Evolutionary conservation across 768 basidiomycete species (phyloP), one percentile per base, ranked within the genome.

Genomic region (Serendipita sp.): DNA sequence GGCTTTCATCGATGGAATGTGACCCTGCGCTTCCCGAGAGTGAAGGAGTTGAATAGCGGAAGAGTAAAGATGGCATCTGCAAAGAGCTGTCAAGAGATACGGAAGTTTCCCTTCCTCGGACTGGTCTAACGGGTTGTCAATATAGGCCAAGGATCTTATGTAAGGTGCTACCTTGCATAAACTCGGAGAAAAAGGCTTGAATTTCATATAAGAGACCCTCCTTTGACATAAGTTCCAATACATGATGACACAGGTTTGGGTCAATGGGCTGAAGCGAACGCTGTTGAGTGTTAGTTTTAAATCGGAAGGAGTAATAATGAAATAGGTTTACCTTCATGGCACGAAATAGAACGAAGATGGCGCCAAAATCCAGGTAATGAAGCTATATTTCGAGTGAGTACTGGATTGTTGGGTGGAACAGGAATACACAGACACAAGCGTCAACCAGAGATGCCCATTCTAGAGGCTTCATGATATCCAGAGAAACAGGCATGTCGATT

Each of bases 41-140:
- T 91, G 87, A 15, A 96, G 78, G 54, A 87, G 74, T 0, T 76
- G 71, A 16, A 94, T 78, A 1, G 91, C 90, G 8, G 78, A 72
- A 0, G 78, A 77, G 2, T 88, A 86, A 44, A 89, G 78, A 0
- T 73, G 74, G 28, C 79, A 75, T 0, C 70, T 67, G 0, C 83
- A 75, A 3, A 78, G 73, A 1, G 81, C 75, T 45, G 76, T 76
- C 38, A 92, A 73, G 70, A 88, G 80, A 0, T 84, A 78, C 71
- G 84, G 84, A 66, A 94, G 74, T 67, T 92, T 78, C 69, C 91
- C 83, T 1, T 83, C 82, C 68, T 88, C 86, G 16, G 67, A 71
- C 44, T 41, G 7, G 7, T 13, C 41, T 41, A 41, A 13, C 23
- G 41, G 41, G 13, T 41, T 5, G 41, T 41, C 13, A 30, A 65